Conservation (phyloP, 2,329 filamentous ascomycete species). For the Triangularia setosa region DNA sequence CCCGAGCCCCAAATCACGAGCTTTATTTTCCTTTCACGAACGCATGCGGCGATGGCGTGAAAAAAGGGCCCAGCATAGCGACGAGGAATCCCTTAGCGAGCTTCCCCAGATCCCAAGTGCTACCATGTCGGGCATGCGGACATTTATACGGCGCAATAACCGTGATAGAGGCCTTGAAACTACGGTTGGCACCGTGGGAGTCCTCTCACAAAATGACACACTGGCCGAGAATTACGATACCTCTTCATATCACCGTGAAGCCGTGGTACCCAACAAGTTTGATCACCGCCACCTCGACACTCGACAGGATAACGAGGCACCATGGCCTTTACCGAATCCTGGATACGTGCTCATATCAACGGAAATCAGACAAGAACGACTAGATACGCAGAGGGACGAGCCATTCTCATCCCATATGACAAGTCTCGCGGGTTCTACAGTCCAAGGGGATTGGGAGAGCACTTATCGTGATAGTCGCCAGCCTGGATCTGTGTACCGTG, state of each 20-base stretch:
- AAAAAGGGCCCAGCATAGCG: background rate
- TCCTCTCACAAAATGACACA: background rate
- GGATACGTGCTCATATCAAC: background rate
- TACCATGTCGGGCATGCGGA: slow-evolving; percentile 15
- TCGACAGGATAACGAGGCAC: background rate
- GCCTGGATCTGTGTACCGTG: background rate
- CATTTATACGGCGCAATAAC: background rate
- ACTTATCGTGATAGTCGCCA: background rate
- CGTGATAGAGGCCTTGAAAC: background rate
- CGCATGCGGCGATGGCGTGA: slow-evolving; percentile 8
- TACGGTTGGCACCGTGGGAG: background rate
- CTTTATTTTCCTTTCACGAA: slow-evolving; percentile 11
- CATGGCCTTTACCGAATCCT: background rate
- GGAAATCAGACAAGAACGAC: background rate
- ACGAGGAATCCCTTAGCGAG: background rate
- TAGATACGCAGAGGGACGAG: background rate
- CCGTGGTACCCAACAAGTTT: background rate
- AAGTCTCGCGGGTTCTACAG: background rate
- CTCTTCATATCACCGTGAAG: background rate
- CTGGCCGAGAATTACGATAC: background rate
- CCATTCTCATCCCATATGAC: background rate
- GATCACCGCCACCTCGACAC: background rate
- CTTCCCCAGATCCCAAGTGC: slow-evolving; percentile 16
- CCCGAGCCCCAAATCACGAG: slow-evolving; percentile 2
- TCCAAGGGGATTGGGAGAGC: background rate